Percentiles rank a stretch among this genome's conserved stretches.
Evolutionary conservation across 192 early-diverging fungal genomes (phyloP).

Genomic region (Cladochytrium replicatum): DNA sequence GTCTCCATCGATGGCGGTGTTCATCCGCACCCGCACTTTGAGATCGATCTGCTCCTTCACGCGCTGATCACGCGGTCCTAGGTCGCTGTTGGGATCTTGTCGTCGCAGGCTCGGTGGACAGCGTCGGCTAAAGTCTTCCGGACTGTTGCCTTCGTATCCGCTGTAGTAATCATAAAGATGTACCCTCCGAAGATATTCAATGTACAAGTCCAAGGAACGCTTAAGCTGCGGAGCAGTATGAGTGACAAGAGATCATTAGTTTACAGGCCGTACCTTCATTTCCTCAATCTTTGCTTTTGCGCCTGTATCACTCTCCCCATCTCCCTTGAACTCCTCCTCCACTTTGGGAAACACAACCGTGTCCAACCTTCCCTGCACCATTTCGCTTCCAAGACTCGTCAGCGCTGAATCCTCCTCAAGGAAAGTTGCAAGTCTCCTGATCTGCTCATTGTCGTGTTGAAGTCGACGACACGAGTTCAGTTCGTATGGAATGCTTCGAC

Average conservation of each 20-base stretch:
- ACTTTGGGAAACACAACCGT: constrained; percentile 14
- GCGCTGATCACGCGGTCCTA: too few species aligned
- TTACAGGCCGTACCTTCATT: too few species aligned
- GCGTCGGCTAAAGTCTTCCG: constrained; percentile 77
- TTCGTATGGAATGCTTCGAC: constrained; percentile 49
- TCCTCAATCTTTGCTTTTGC: too few species aligned
- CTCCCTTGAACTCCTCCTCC: too few species aligned
- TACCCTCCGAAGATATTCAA: constrained; percentile 79
- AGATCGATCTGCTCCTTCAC: too few species aligned
- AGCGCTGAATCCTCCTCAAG: constrained; percentile 50
- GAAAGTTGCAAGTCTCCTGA: constrained; percentile 35
- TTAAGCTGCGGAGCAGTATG: too few species aligned
- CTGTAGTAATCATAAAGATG: constrained; percentile 93
- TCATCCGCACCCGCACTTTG: background rate
- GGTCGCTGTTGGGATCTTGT: constrained; percentile 16
- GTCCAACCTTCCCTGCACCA: constrained; percentile 21
- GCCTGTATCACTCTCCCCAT: too few species aligned
- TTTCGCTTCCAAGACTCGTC: constrained; percentile 12
- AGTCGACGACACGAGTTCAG: constrained; percentile 58
- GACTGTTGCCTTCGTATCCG: constrained; percentile 59
- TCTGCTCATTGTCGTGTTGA: constrained; percentile 62
- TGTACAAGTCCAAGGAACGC: constrained; percentile 62
- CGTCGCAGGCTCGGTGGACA: constrained; percentile 3
- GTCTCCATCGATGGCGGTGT: background rate
- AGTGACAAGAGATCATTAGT: constrained; percentile 8